Base-by-base conservation (phyloP, 169 alveolate genomes). In the Cryptosporidium ubiquitum region DNA sequence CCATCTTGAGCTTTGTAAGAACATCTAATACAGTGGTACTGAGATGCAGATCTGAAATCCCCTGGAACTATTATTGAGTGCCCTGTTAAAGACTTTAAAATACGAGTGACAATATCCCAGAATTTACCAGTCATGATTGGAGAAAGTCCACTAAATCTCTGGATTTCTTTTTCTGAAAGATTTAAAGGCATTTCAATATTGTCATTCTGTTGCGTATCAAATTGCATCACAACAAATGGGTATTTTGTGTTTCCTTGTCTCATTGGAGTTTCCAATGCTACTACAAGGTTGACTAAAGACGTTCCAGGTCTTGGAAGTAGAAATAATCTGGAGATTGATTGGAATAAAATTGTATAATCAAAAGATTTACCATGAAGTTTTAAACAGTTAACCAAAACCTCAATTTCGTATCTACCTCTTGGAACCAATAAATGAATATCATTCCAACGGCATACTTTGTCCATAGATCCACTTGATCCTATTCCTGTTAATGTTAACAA, bases 1-100 rank as follows among this genome's bases (percentile, higher is more conserved):
- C 99, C 99, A 84, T 98, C 98, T 44, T 95, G 95, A 3, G 99
- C 99, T 86, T 96, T 97, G 86, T 96, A 96, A 55, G 99, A 96
- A 93, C 99, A 98, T 69, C 98, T 96, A 47, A 98, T 94, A 40
- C 96, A 94, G 26, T 93, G 95, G 44, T 84, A 86, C 37, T 29
- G 70, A 57, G 91, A 86, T 52, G 94, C 95, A 33, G 98, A 94
- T 84, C 95, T 96, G 92, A 95, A 97, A 73, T 95, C 98, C 44
- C 99, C 98, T 23, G 99, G 99, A n/a, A 97, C 97, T 29, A 97
- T 95, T 26, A 96, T 97, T 39, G 94, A 93, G 69, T 95, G 95
- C 79, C 96, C 95, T 31, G 96, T 96, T 74, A 98, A 84, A 7
- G 98, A 94, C 55, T 97, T 95, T 66, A 98, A 95, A 16, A 98